phyloP scores from a whole-genome alignment of 2,329 filamentous ascomycete genomes.

The Venturia carpophila region DNA sequence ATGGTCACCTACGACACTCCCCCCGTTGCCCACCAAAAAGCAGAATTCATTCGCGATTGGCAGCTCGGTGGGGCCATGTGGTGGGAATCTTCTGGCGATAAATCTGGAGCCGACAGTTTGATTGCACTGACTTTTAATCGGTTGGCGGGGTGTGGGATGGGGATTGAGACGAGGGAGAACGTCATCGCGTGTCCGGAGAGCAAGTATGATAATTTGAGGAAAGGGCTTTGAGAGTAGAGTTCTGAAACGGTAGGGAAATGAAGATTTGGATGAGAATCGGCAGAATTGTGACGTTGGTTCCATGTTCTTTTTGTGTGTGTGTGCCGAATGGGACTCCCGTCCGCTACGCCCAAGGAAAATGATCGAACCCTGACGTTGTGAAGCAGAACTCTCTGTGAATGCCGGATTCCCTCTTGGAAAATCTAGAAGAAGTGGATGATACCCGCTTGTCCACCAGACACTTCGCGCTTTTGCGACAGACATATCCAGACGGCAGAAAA shows the following conservation, averaged over 20 bases:
- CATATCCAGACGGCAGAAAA: no score
- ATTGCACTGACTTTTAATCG: slow-evolving; percentile 38
- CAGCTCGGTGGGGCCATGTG: slow-evolving; percentile 88
- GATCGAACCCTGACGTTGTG: no score
- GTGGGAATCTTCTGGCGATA: slow-evolving; percentile 85
- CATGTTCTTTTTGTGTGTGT: no score
- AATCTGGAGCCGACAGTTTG: slow-evolving; percentile 54
- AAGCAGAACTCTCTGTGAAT: no score
- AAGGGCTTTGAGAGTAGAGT: neutral
- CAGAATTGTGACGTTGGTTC: neutral
- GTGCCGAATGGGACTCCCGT: no score
- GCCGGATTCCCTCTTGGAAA: no score
- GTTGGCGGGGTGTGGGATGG: slow-evolving; percentile 24
- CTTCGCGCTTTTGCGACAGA: no score
- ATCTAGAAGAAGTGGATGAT: no score
- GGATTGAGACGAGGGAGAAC: slow-evolving; percentile 43
- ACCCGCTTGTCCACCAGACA: no score
- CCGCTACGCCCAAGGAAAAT: no score
- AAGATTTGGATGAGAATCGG: neutral
- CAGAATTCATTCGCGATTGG: slow-evolving; percentile 57
- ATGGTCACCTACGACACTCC: slow-evolving; percentile 74
- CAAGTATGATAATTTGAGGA: slow-evolving; percentile 46
- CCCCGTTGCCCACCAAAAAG: slow-evolving; percentile 59
- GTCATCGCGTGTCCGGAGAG: slow-evolving; percentile 45
- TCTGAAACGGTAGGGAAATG: no score